Conservation (phyloP, 1,284 basidiomycete species). For the Sporisorium sorghi region DNA sequence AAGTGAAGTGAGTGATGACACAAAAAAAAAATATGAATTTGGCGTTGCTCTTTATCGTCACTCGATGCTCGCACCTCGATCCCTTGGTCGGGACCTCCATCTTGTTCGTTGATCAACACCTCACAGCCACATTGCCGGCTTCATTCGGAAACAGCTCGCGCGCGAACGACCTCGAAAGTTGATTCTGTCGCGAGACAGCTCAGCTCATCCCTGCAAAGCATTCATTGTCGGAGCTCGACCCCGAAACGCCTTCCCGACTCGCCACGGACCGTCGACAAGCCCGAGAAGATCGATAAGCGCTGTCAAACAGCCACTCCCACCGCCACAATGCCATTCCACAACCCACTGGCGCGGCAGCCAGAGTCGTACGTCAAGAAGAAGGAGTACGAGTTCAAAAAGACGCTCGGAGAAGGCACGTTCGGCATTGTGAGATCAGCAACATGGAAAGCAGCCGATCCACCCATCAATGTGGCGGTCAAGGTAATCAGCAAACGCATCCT, state of each 20-base stretch:
- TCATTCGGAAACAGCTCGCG: neutral
- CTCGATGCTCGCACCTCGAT: too few relatives aligned
- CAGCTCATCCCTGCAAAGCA: neutral
- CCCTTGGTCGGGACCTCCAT: neutral
- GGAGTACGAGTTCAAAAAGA: slow-evolving; percentile 67
- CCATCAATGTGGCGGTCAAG: slow-evolving; percentile 66
- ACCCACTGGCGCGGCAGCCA: slow-evolving; percentile 56
- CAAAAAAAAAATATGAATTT: too few relatives aligned
- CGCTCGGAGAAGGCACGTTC: slow-evolving; percentile 67
- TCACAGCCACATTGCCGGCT: neutral
- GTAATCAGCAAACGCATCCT: slow-evolving; percentile 67
- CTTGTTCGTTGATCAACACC: neutral
- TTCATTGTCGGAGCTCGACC: neutral
- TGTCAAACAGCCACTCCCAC: too few relatives aligned
- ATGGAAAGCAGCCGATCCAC: slow-evolving; percentile 59
- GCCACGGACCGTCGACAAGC: neutral
- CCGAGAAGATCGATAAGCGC: too few relatives aligned
- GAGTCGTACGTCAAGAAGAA: slow-evolving; percentile 66
- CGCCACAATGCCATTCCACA: slow-evolving; percentile 52
- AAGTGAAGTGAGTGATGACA: too few relatives aligned
- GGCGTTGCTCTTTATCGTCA: too few relatives aligned
- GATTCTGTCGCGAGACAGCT: neutral
- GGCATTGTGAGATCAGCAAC: slow-evolving; percentile 61
- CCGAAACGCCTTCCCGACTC: neutral
- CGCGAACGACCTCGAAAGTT: neutral